These are phyloP conservation scores for Acorus gramineus DNA, from an alignment of 106 monocot genomes.

Conservation along the genomic window DNA sequence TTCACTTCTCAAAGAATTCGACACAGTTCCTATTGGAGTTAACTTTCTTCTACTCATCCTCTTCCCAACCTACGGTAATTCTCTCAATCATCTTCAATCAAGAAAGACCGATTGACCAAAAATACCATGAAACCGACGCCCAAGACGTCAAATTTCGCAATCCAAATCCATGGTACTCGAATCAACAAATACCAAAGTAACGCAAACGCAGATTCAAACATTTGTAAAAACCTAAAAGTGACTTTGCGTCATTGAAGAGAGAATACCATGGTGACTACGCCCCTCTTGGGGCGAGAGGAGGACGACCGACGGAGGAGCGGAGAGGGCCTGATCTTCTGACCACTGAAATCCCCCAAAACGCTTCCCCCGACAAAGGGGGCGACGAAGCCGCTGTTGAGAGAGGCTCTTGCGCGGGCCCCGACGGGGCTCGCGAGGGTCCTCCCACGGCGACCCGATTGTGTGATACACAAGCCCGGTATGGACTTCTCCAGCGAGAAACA, in stretches of 20 bases:
- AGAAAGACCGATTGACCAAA: too few species aligned
- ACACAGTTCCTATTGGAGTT: too few species aligned
- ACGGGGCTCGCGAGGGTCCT: background rate
- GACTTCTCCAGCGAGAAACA: slow-evolving; percentile 1
- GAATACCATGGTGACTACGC: slow-evolving; percentile 72
- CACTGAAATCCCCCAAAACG: slow-evolving; percentile 27
- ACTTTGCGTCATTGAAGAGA: background rate
- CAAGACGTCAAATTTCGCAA: too few species aligned
- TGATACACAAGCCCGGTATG: background rate
- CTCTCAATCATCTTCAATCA: too few species aligned
- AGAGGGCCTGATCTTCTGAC: slow-evolving; percentile 28
- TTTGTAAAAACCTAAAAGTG: background rate
- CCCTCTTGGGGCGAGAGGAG: slow-evolving; percentile 35
- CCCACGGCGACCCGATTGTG: background rate
- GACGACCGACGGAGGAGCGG: slow-evolving; percentile 6
- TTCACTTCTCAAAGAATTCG: too few species aligned
- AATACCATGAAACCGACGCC: too few species aligned
- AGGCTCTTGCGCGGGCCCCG: background rate
- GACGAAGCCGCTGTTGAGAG: slow-evolving; percentile 17
- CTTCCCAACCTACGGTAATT: too few species aligned
- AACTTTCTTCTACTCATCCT: too few species aligned
- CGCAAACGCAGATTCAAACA: background rate
- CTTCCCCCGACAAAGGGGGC: slow-evolving; percentile 37
- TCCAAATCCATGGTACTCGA: too few species aligned
- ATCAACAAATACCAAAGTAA: background rate